A percentile compares a stretch with the other conserved stretches of the same genome.
phyloP scores from a whole-genome alignment of 768 basidiomycete species.

The Crepidotus variabilis region DNA sequence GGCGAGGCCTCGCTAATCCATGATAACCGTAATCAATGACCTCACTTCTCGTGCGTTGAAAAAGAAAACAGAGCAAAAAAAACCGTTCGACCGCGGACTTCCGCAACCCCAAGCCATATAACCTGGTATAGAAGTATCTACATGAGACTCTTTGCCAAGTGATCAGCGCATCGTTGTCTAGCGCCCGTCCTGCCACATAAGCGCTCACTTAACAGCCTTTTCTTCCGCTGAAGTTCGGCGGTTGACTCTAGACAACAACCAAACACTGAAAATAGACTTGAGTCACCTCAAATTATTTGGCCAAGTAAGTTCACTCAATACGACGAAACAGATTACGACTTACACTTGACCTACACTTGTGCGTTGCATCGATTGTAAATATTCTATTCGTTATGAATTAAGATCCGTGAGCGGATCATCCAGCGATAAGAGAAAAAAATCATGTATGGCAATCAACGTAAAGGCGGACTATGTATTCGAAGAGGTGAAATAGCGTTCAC shows the following conservation, averaged over 20 bases:
- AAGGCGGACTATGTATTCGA: too few relatives aligned
- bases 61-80: neutral
- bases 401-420: too few relatives aligned
- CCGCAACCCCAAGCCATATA: neutral
- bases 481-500: too few relatives aligned
- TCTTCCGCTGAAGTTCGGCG: neutral
- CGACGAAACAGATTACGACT: too few relatives aligned
- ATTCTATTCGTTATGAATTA: too few relatives aligned
- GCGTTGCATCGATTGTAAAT: too few relatives aligned
- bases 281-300: too few relatives aligned
- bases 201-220: neutral
- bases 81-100: neutral
- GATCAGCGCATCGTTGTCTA: neutral
- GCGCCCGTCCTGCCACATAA: neutral
- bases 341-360: too few relatives aligned
- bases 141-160: neutral
- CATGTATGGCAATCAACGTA: too few relatives aligned
- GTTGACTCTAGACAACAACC: neutral
- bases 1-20: neutral
- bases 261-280: too few relatives aligned
- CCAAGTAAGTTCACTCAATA: too few relatives aligned
- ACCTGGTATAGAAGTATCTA: neutral
- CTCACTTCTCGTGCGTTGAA: neutral
- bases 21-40: neutral
- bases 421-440: too few relatives aligned